A percentile compares a stretch with the other conserved stretches of the same genome.
Evolutionary conservation across 139 green algal species (phyloP).

Genomic region (Dunaliella primolecta): DNA sequence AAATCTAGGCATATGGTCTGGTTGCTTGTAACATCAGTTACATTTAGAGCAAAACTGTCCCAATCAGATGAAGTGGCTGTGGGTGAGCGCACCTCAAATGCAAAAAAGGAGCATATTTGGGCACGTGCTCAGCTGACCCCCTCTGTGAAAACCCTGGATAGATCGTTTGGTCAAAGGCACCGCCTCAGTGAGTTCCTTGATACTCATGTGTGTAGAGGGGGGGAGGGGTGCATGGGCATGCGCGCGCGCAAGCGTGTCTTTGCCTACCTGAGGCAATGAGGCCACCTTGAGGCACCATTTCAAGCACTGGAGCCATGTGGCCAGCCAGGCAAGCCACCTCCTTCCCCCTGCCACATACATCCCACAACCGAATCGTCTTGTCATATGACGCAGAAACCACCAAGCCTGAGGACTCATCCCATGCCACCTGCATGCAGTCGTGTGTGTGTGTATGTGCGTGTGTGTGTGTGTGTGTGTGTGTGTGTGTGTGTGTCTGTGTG

Average conservation of each 20-base stretch:
- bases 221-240: too few species aligned
- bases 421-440: slow-evolving; percentile 23
- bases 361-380: slow-evolving; percentile 62
- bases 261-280: slow-evolving; percentile 11
- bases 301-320: slow-evolving; percentile 37
- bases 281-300: slow-evolving; percentile 19
- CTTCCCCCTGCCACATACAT: slow-evolving; percentile 10
- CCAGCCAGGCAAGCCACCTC: slow-evolving; percentile 38
- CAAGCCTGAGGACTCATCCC: slow-evolving; percentile 9
- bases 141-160: too few species aligned
- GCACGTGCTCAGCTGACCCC: too few species aligned
- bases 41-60: too few species aligned
- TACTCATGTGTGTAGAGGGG: too few species aligned
- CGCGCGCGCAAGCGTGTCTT: background rate
- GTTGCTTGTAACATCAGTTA: too few species aligned
- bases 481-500: background rate
- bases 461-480: background rate
- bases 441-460: background rate
- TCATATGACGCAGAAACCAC: slow-evolving; percentile 31
- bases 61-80: too few species aligned
- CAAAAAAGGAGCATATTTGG: too few species aligned
- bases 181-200: too few species aligned
- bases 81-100: too few species aligned
- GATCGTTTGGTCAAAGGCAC: too few species aligned
- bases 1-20: too few species aligned